Base-by-base conservation (phyloP, 805 yeast genomes). In the Candida xiaguanensis region DNA sequence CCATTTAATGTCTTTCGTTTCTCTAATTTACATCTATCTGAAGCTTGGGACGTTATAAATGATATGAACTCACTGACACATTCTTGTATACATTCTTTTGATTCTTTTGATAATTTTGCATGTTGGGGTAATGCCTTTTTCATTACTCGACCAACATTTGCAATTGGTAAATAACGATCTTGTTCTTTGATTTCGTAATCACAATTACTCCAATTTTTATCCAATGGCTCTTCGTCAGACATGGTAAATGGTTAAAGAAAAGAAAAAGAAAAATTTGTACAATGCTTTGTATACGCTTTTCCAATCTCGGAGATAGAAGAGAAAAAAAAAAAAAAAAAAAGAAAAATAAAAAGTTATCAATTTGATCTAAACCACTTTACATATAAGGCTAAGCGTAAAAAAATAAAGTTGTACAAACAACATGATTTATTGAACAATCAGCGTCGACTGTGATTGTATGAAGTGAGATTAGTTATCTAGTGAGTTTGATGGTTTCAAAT, bases 31-130 rank as follows among this genome's bases (percentile, higher is more conserved):
- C 91, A 83, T 49, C 78, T 75, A 49, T 85, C 95, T 26, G 85
- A 80, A 0, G 91, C 85, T 55, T 85, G 90, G 46, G 89, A 81
- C 1, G 95, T 83, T 23, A 85, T 75, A 59, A 85, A 85, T 2
- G 90, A 82, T 8, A 85, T 85, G 55, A 84, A 83, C 62, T 85
- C 95, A 17, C 85, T 77, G 2, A 84, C 91, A 63, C 91, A 84
- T 52, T 85, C 91, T 52, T 85, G 93, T 75, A 85, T 79, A 44
- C 89, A 58, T 49, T 82, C 90, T 51, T 83, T 82, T 31, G 90
- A 85, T 51, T 84, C 93, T 51, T 83, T 84, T 16, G 88, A 80
- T 1, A 84, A 79, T 51, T 84, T 84, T 8, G 90, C 91, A 26
- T 81, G 78, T 9, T 71, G 63, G 2, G 93, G 91, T 22, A 84